Conservation (phyloP, 805 yeast species). For the Starmerella stigmatis region DNA sequence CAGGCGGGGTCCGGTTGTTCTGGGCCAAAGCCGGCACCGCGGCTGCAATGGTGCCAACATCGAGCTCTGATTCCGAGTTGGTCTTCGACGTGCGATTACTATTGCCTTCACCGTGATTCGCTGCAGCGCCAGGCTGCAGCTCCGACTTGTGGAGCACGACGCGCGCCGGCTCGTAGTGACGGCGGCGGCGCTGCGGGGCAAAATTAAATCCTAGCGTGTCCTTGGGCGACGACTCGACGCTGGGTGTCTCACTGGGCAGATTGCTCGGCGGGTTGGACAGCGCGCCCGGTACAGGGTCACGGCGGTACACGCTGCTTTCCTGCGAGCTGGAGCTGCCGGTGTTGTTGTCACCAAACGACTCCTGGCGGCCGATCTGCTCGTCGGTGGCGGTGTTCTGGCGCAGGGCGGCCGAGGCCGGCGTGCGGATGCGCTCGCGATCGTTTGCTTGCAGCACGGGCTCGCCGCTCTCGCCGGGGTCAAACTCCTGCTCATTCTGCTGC, state of each 20-base stretch:
- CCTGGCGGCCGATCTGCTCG: conserved; percentile 27
- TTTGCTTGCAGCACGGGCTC: conserved; percentile 23
- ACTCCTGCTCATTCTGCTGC: conserved; percentile 1
- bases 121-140: conserved; percentile 5
- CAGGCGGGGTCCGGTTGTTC: conserved; percentile 8
- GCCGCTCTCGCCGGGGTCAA: conserved; percentile 9
- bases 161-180: conserved; percentile 25
- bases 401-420: conserved; percentile 30
- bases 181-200: conserved; percentile 10
- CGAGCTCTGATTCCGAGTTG: conserved; percentile 3
- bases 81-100: neutral
- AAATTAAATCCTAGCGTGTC: neutral
- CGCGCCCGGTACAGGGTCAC: conserved; percentile 1
- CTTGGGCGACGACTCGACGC: neutral
- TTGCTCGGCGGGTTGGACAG: conserved; percentile 1
- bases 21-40: conserved; percentile 4
- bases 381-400: conserved; percentile 19
- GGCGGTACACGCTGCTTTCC: conserved; percentile 7
- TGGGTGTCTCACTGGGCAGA: neutral
- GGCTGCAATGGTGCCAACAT: neutral
- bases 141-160: conserved; percentile 22
- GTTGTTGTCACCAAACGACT: conserved; percentile 14
- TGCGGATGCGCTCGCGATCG: conserved; percentile 29
- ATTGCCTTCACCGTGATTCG: neutral
- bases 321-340: conserved; percentile 10